phyloP scores from a whole-genome alignment of 1,139 yeast species.

The Nadsonia starkeyi-henricii region DNA sequence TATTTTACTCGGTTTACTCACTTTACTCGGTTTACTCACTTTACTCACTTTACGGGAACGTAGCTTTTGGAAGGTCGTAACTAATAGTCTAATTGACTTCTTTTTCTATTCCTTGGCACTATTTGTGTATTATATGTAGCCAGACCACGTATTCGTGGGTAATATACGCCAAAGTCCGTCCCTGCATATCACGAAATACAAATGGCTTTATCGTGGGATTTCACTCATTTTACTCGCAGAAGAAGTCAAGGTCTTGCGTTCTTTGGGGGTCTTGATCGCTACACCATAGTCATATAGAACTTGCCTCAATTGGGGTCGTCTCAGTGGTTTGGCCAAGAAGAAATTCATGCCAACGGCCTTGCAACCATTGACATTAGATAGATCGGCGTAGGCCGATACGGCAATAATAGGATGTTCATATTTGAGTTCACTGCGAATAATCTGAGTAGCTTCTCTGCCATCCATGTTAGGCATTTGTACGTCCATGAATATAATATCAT shows the following conservation, averaged over 20 bases:
- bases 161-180: too few species aligned
- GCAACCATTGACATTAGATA: constrained; percentile 34
- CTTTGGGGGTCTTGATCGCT: too few species aligned
- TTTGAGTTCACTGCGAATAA: constrained; percentile 51
- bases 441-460: constrained; percentile 69
- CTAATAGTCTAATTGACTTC: neutral
- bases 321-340: constrained; percentile 2
- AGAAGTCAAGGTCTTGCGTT: too few species aligned
- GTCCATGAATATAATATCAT: constrained; percentile 82
- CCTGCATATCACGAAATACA: too few species aligned
- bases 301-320: neutral
- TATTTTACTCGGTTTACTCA: neutral
- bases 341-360: constrained; percentile 4
- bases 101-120: neutral
- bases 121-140: too few species aligned
- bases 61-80: neutral
- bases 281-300: too few species aligned
- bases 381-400: constrained; percentile 87
- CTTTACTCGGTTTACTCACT: neutral
- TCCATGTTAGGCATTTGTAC: constrained; percentile 92
- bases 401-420: constrained; percentile 77
- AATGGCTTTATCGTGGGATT: too few species aligned
- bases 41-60: neutral
- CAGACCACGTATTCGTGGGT: too few species aligned
- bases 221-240: too few species aligned